phyloP scores from a whole-genome alignment of 805 yeast genomes.

The Lachancea fermentati region DNA sequence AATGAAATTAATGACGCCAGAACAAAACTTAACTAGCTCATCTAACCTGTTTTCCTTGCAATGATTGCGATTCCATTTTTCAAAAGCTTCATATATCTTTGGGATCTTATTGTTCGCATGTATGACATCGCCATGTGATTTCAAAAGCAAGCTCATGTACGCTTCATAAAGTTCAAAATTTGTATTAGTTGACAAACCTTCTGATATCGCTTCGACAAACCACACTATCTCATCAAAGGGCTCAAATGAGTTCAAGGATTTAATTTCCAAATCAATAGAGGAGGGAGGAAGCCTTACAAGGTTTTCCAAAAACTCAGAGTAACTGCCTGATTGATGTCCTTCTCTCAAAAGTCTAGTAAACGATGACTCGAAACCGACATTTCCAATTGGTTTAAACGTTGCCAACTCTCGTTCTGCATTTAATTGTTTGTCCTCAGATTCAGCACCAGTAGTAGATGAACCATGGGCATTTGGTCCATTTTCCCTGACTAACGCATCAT shows the following conservation, averaged over 20 bases:
- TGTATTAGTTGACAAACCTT: slow-evolving; percentile 48
- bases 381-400: slow-evolving; percentile 24
- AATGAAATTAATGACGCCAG: slow-evolving; percentile 68
- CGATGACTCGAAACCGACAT: slow-evolving; percentile 59
- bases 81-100: slow-evolving; percentile 41
- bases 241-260: slow-evolving; percentile 62
- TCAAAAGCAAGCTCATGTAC: slow-evolving; percentile 65
- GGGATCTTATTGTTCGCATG: slow-evolving; percentile 35
- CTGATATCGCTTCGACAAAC: slow-evolving; percentile 62
- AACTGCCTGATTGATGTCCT: slow-evolving; percentile 39
- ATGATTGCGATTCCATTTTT: slow-evolving; percentile 44
- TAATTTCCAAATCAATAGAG: slow-evolving; percentile 75
- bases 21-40: slow-evolving; percentile 66
- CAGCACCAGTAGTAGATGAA: slow-evolving; percentile 1
- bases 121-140: slow-evolving; percentile 78
- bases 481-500: slow-evolving; percentile 48
- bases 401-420: slow-evolving; percentile 28
- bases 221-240: slow-evolving; percentile 62
- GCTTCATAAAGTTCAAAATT: slow-evolving; percentile 81
- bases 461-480: slow-evolving; percentile 20
- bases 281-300: slow-evolving; percentile 67
- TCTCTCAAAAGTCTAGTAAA: slow-evolving; percentile 64
- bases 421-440: slow-evolving; percentile 13
- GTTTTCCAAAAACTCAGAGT: slow-evolving; percentile 45
- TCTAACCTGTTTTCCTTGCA: slow-evolving; percentile 49